Evolutionary conservation across 78 protist genomes (phyloP), one percentile per base, ranked within the genome.

Genomic region (Emiliania huxleyi): DNA sequence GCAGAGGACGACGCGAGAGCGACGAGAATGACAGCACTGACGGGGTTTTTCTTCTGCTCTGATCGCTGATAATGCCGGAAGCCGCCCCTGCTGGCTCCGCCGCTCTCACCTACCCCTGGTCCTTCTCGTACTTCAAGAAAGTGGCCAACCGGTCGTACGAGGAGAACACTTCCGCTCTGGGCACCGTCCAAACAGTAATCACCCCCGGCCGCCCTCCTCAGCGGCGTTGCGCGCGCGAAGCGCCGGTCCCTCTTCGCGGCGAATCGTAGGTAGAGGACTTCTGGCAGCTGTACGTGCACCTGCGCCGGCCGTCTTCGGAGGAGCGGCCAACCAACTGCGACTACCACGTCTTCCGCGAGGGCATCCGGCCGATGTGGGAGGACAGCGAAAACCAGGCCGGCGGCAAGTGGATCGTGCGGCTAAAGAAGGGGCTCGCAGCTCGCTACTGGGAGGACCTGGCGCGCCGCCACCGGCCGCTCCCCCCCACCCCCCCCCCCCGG

Each of bases 291-390:
- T 79, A 79, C 49, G 55, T 43, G 49, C 87, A 79, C 87, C 87
- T 79, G 29, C 85, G 85, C 37, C 33, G 49, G 55, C 87, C 87
- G 19, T n/a, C n/a, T n/a, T 3, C 43, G 37, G 87, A 43, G 42
- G 55, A 79, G 55, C 33, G 49, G 55, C 87, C 55, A 0, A 25
- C 35, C 37, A 1, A 0, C 8, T 48, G 44, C 48, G 91, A 88
- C 91, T 48, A 48, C 73, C 77, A 62, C 37, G 45, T 88, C 35
- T 88, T 88, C 48, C 69, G 73, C n/a, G 91, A 43, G 11, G 91
- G 91, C 22, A 88, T 88, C 71, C 26, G 46, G 37, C 91, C 91
- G 19, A 88, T 88, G 91, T 88, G 91, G 91, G 91, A 88, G 71
- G 91, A 88, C 71, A 48, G 42, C 43, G 84, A 44, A 18, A 88